Percentiles rank a stretch among this genome's conserved stretches.
Conservation (phyloP, 108 stramenopile genomes). For the Stephanodiscus minutulus region DNA sequence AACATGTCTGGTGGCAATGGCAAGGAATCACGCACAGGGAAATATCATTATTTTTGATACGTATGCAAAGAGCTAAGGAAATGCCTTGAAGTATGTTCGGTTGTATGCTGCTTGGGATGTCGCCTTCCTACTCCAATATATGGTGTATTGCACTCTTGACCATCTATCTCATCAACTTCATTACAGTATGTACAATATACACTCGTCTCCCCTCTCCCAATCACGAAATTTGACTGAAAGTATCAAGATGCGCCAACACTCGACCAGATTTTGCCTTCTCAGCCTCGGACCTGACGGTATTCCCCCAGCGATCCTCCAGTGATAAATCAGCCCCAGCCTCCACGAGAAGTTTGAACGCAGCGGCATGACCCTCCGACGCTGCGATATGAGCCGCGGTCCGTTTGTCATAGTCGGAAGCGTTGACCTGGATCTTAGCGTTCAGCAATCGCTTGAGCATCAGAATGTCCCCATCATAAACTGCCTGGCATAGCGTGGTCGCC, state of each 20-base stretch:
- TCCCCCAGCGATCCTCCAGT: slow-evolving; percentile 54
- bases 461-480: slow-evolving; percentile 56
- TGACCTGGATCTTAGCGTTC: slow-evolving; percentile 51
- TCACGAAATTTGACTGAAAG: not conserved
- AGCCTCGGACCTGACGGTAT: slow-evolving; percentile 45
- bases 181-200: too few relatives aligned
- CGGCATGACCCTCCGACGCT: slow-evolving; percentile 56
- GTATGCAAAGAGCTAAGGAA: too few relatives aligned
- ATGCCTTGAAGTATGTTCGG: too few relatives aligned
- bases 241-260: slow-evolving; percentile 14
- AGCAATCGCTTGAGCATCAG: slow-evolving; percentile 43
- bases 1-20: too few relatives aligned
- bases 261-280: slow-evolving; percentile 14
- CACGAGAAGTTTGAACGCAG: slow-evolving; percentile 47
- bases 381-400: slow-evolving; percentile 60
- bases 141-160: too few relatives aligned
- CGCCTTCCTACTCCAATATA: too few relatives aligned
- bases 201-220: too few relatives aligned
- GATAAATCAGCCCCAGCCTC: slow-evolving; percentile 57
- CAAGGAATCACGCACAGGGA: too few relatives aligned
- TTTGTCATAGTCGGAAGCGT: slow-evolving; percentile 63
- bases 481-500: slow-evolving; percentile 52
- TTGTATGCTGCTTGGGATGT: too few relatives aligned
- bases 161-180: too few relatives aligned
- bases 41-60: too few relatives aligned